Evolutionary conservation across 768 basidiomycete species (phyloP).

Genomic region (Polyporus arcularius): DNA sequence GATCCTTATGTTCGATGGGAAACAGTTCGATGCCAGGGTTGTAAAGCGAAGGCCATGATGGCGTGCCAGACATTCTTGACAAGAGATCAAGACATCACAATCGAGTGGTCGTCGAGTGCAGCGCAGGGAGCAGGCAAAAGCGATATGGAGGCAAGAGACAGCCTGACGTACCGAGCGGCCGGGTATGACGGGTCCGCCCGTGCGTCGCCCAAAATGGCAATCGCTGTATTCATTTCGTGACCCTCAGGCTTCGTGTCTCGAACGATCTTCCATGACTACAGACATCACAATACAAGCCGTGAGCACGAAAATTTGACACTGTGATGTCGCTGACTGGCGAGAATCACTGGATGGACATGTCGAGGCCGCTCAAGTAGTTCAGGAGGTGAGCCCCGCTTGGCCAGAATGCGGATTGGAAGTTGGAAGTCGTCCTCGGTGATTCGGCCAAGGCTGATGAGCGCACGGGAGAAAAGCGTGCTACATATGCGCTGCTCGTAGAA

Average conservation of each 20-base stretch:
- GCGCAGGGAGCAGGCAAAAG: not conserved
- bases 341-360: too few species aligned
- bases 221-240: not conserved
- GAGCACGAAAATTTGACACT: not conserved
- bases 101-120: not conserved
- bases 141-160: not conserved
- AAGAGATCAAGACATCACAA: not conserved
- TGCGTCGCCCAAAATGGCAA: not conserved
- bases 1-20: conserved; percentile 27
- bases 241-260: not conserved
- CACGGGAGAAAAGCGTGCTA: too few species aligned
- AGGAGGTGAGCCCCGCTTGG: too few species aligned
- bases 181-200: not conserved
- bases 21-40: conserved; percentile 36
- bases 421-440: too few species aligned
- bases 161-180: not conserved
- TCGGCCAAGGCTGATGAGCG: too few species aligned
- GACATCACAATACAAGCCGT: not conserved
- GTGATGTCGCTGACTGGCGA: too few species aligned
- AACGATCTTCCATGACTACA: too few species aligned
- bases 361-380: too few species aligned
- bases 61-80: conserved; percentile 12
- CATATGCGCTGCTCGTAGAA: too few species aligned
- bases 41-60: conserved; percentile 38
- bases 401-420: too few species aligned